These are phyloP conservation scores for Fusarium agapanthi DNA, from an alignment of 2,329 filamentous ascomycete genomes.

Conservation along the genomic window DNA sequence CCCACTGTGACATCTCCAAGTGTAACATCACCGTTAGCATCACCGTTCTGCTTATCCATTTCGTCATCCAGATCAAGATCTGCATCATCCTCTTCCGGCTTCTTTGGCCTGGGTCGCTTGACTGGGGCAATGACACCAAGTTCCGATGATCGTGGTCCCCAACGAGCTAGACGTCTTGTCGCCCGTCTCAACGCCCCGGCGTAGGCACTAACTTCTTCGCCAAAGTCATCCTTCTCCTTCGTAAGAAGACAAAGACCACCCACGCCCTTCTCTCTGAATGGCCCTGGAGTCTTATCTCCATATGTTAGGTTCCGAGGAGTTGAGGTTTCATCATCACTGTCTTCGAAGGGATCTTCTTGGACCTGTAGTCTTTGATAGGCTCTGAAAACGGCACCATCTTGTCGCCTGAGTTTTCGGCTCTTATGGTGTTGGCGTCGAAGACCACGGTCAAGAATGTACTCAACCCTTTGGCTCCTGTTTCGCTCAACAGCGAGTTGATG, in stretches of 20 bases:
- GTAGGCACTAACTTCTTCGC: constrained; percentile 75
- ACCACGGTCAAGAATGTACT: constrained; percentile 81
- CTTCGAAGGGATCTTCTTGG: constrained; percentile 64
- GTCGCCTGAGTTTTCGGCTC: constrained; percentile 67
- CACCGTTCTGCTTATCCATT: constrained; percentile 33
- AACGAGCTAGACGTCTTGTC: constrained; percentile 72
- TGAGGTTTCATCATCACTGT: constrained; percentile 68
- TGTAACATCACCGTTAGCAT: constrained; percentile 52
- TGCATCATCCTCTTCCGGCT: constrained; percentile 33
- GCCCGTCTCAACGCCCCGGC: constrained; percentile 72
- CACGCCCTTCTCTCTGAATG: constrained; percentile 66
- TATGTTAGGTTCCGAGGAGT: constrained; percentile 45
- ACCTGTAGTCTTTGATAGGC: constrained; percentile 70
- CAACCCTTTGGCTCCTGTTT: constrained; percentile 81
- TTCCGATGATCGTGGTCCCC: constrained; percentile 61
- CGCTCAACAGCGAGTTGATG: constrained; percentile 84
- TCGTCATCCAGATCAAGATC: constrained; percentile 42
- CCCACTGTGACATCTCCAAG: constrained; percentile 49
- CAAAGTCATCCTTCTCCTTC: constrained; percentile 75
- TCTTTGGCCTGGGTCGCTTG: constrained; percentile 52
- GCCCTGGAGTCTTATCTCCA: constrained; percentile 43
- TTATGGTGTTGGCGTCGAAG: constrained; percentile 72
- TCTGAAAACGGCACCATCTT: constrained; percentile 73
- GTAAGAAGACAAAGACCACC: constrained; percentile 71
- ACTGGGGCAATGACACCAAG: constrained; percentile 57